These are phyloP conservation scores for Picea abies DNA, from an alignment of 83 land plant genomes.

Conservation along the genomic window DNA sequence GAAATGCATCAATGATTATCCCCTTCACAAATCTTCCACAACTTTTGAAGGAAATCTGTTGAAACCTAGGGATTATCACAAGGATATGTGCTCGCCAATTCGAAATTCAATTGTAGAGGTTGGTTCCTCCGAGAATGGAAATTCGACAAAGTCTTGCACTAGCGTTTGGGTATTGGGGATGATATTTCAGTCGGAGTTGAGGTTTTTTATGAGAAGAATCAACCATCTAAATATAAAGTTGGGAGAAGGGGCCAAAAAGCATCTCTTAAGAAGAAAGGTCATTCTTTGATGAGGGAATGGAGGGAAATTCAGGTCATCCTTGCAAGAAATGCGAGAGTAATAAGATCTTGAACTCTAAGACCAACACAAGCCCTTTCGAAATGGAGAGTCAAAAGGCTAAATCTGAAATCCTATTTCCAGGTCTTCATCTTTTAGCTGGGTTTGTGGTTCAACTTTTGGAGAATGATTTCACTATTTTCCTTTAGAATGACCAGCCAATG, in stretches of 20 bases:
- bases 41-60: no score
- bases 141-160: no score
- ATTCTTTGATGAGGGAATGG: background rate
- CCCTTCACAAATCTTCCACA: no score
- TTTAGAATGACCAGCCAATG: background rate
- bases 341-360: background rate
- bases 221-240: background rate
- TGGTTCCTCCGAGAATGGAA: no score
- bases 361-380: background rate
- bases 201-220: background rate
- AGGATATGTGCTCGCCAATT: no score
- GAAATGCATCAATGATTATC: no score
- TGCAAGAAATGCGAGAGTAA: background rate
- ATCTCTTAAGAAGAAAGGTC: background rate
- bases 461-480: background rate
- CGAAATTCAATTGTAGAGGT: no score
- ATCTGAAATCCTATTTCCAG: background rate
- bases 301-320: background rate
- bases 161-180: background rate
- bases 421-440: background rate
- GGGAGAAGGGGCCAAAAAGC: background rate
- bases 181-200: background rate
- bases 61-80: no score
- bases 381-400: background rate
- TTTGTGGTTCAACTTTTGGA: background rate